Percentiles rank a stretch among this genome's conserved stretches.
phyloP scores from a whole-genome alignment of 208 protist species.

The Trypanosoma rangeli region DNA sequence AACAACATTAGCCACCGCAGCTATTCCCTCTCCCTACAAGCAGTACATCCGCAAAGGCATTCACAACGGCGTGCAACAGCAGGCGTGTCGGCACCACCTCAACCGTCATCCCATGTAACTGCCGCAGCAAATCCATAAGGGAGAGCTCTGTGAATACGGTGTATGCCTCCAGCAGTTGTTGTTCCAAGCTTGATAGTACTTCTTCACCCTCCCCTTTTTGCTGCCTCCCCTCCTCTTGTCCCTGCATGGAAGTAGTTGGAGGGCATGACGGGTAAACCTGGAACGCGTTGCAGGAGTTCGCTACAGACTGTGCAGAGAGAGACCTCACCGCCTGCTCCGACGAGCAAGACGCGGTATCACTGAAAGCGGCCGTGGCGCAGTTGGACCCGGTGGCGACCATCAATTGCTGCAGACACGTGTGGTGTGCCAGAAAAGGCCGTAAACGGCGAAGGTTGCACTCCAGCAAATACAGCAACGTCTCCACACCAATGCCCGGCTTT shows the following conservation, averaged over 20 bases:
- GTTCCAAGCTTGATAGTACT: conserved; percentile 22
- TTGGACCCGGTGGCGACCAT: neutral
- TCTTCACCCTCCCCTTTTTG: neutral
- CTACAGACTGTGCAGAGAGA: neutral
- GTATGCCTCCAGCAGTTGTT: conserved; percentile 57
- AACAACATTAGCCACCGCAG: neutral
- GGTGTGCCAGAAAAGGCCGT: conserved; percentile 51
- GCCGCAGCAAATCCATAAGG: conserved; percentile 42
- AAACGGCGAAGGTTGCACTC: conserved; percentile 80
- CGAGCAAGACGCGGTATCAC: neutral
- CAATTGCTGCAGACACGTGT: conserved; percentile 46
- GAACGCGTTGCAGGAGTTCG: neutral
- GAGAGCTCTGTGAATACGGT: conserved; percentile 58
- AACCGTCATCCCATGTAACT: conserved; percentile 52
- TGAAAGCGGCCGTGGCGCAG: neutral
- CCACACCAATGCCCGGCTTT: conserved; percentile 50
- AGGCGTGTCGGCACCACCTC: conserved; percentile 58
- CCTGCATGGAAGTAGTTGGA: neutral
- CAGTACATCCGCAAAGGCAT: conserved; percentile 81
- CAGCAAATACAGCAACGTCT: conserved; percentile 60
- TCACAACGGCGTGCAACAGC: conserved; percentile 78
- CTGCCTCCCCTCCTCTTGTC: neutral
- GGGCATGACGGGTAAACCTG: neutral
- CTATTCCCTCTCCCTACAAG: conserved; percentile 32
- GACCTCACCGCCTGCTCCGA: neutral